phyloP scores from a whole-genome alignment of 1,284 basidiomycete genomes.

The Fomitopsis palustris region DNA sequence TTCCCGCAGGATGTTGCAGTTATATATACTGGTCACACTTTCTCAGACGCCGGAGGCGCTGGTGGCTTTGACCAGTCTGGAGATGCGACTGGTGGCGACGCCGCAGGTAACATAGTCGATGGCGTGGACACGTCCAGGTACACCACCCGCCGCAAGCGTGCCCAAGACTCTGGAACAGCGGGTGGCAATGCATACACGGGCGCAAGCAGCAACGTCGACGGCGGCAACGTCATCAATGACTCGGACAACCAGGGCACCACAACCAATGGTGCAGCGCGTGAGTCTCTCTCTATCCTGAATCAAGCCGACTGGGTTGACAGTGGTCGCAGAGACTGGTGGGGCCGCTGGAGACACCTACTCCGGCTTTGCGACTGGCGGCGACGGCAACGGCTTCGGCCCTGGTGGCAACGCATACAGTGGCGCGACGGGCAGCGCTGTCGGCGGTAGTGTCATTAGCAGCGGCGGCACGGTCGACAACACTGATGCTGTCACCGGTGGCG shows the following conservation, averaged over 20 bases:
- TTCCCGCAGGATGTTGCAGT: background rate
- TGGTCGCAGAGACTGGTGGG: constrained; percentile 17
- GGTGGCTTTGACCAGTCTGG: constrained; percentile 26
- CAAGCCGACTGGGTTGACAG: background rate
- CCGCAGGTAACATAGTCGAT: constrained; percentile 3
- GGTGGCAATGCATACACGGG: constrained; percentile 24
- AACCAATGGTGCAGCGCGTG: constrained; percentile 12
- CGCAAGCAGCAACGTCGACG: constrained; percentile 12
- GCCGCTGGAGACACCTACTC: constrained; percentile 20
- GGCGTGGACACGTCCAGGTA: constrained; percentile 12
- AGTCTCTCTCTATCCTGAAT: background rate
- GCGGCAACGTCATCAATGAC: constrained; percentile 7
- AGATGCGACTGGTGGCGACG: constrained; percentile 22
- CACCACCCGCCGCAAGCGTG: constrained; percentile 11
- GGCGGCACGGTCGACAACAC: constrained; percentile 19
- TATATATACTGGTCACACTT: background rate
- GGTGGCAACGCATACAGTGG: constrained; percentile 31
- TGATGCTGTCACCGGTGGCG: constrained; percentile 14
- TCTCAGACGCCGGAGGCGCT: constrained; percentile 17
- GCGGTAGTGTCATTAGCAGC: constrained; percentile 22
- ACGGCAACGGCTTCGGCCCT: constrained; percentile 23
- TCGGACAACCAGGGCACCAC: constrained; percentile 9
- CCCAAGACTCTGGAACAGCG: constrained; percentile 11
- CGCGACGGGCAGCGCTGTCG: constrained; percentile 20
- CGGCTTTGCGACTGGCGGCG: constrained; percentile 24